Conservation (phyloP, 1,284 basidiomycete genomes). For the Ustilago hordei region DNA sequence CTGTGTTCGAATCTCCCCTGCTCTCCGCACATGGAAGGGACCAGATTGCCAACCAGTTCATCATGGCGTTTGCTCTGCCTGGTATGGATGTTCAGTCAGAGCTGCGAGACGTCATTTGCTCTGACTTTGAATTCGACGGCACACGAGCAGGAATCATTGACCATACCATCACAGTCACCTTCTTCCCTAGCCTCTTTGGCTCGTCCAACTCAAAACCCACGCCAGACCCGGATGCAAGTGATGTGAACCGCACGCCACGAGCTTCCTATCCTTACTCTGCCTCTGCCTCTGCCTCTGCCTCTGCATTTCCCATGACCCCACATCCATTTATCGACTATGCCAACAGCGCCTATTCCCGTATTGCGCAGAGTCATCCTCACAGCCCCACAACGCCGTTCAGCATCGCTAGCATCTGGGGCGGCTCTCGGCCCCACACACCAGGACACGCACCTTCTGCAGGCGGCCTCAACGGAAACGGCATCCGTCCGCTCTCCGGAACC, state of each 20-base stretch:
- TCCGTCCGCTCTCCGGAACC: slow-evolving; percentile 51
- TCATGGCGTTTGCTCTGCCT: slow-evolving; percentile 67
- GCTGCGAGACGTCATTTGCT: slow-evolving; percentile 68
- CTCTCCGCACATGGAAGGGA: slow-evolving; percentile 64
- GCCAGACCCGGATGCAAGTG: slow-evolving; percentile 25
- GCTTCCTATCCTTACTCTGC: slow-evolving; percentile 33
- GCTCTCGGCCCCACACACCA: slow-evolving; percentile 57
- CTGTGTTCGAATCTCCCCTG: slow-evolving; percentile 67
- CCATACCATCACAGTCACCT: slow-evolving; percentile 66
- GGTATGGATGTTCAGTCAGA: slow-evolving; percentile 67
- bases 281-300: slow-evolving; percentile 34
- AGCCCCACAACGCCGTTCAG: slow-evolving; percentile 60
- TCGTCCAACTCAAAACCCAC: slow-evolving; percentile 22
- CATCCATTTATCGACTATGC: slow-evolving; percentile 65
- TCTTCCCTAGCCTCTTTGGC: slow-evolving; percentile 65
- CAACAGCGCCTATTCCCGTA: slow-evolving; percentile 46
- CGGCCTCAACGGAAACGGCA: slow-evolving; percentile 1
- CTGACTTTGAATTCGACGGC: slow-evolving; percentile 69
- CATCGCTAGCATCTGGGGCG: slow-evolving; percentile 57
- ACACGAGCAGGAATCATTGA: slow-evolving; percentile 69
- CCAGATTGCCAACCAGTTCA: slow-evolving; percentile 68
- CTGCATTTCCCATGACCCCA: slow-evolving; percentile 56
- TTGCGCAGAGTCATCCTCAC: slow-evolving; percentile 46
- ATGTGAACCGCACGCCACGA: slow-evolving; percentile 45
- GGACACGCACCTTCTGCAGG: slow-evolving; percentile 25